Conservation (phyloP, 768 basidiomycete genomes). For the Grammothele lineata region DNA sequence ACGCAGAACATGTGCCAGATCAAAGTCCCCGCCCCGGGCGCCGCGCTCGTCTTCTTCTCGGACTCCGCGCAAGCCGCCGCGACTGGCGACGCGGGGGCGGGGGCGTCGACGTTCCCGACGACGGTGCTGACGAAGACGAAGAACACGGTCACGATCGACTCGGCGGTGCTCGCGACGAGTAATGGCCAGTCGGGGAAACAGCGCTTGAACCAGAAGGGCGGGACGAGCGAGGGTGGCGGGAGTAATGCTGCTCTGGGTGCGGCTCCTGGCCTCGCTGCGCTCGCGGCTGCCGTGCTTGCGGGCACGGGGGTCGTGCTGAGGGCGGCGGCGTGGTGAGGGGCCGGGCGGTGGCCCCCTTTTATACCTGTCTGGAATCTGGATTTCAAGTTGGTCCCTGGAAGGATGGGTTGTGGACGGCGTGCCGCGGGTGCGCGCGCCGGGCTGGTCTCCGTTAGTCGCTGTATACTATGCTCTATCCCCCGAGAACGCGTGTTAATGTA, state of each 20-base stretch:
- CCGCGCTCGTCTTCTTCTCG: slow-evolving; percentile 70
- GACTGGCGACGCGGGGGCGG: slow-evolving; percentile 29
- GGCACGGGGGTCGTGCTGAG: slow-evolving; percentile 9
- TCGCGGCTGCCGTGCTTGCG: slow-evolving; percentile 13
- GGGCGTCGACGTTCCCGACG: slow-evolving; percentile 48
- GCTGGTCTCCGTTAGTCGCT: too few relatives aligned
- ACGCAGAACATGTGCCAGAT: slow-evolving; percentile 51
- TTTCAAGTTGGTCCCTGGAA: too few relatives aligned
- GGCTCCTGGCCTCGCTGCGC: slow-evolving; percentile 14
- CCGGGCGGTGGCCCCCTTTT: background rate
- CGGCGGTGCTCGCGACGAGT: slow-evolving; percentile 49
- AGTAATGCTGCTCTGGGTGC: slow-evolving; percentile 15
- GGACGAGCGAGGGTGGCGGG: slow-evolving; percentile 23
- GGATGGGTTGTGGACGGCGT: too few relatives aligned
- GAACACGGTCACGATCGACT: slow-evolving; percentile 54
- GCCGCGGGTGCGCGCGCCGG: too few relatives aligned
- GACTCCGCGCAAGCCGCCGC: slow-evolving; percentile 35
- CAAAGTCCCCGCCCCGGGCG: slow-evolving; percentile 63
- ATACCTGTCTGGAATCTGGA: background rate
- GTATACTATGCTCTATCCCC: too few relatives aligned
- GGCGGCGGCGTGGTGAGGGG: slow-evolving; percentile 10
- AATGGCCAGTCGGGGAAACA: slow-evolving; percentile 48
- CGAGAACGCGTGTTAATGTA: too few relatives aligned
- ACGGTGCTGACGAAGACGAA: slow-evolving; percentile 47
- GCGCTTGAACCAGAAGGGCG: slow-evolving; percentile 24